These are phyloP conservation scores for Thelonectria olida DNA, from an alignment of 2,329 filamentous ascomycete species.

Conservation along the genomic window DNA sequence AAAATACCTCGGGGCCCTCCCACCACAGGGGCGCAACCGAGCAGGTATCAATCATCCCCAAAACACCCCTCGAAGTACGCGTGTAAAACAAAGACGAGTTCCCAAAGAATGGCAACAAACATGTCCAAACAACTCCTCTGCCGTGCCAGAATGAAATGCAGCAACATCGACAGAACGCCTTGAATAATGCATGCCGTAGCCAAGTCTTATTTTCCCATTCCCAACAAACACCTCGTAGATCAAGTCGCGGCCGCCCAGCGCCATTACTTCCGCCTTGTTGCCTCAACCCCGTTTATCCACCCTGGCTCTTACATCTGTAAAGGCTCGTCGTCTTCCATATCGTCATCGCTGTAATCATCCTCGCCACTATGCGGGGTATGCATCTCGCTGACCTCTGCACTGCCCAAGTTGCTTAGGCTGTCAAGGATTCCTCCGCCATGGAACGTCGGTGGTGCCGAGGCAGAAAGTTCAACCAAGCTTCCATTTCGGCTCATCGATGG, in stretches of 20 bases:
- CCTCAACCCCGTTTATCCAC: background rate
- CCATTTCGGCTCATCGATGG: constrained; percentile 68
- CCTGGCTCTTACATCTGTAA: constrained; percentile 31
- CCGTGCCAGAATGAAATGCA: constrained; percentile 34
- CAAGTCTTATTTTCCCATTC: constrained; percentile 26
- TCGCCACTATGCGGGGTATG: constrained; percentile 61
- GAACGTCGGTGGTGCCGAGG: constrained; percentile 43
- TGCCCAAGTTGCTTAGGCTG: constrained; percentile 55
- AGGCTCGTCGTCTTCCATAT: constrained; percentile 59
- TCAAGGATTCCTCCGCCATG: constrained; percentile 49
- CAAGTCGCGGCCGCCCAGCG: background rate
- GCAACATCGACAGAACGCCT: constrained; percentile 41
- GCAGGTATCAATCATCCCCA: constrained; percentile 39
- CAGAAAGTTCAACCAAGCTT: constrained; percentile 59
- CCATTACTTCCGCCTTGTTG: constrained; percentile 5
- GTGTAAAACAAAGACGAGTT: constrained; percentile 28
- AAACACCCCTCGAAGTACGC: constrained; percentile 26
- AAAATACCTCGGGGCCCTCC: constrained; percentile 37
- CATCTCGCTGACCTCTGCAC: constrained; percentile 58
- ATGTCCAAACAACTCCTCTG: constrained; percentile 40
- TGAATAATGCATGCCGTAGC: constrained; percentile 37
- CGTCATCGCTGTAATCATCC: constrained; percentile 63
- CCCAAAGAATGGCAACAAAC: constrained; percentile 32
- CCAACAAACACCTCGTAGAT: constrained; percentile 16
- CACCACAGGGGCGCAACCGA: constrained; percentile 31